phyloP scores from a whole-genome alignment of 805 yeast species.

The Sungouiozyma ichnusensis region DNA sequence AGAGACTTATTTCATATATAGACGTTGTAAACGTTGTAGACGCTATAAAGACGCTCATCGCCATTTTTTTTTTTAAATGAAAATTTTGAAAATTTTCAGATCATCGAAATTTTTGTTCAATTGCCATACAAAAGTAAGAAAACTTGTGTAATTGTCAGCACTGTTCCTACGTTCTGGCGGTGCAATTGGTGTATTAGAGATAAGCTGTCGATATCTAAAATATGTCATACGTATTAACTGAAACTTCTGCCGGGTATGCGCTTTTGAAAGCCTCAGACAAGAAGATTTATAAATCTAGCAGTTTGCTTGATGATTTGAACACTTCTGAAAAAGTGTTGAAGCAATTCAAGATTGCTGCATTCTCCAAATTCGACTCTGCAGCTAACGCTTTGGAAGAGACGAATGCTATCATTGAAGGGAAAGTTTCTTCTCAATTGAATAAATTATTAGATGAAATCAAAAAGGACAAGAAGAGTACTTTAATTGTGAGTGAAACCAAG shows the following conservation, averaged over 20 bases:
- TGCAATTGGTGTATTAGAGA: no score
- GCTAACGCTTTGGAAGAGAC: slow-evolving; percentile 95
- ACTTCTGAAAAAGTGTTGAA: slow-evolving; percentile 75
- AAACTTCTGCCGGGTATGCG: slow-evolving; percentile 98
- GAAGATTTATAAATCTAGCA: slow-evolving; percentile 80
- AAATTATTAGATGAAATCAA: slow-evolving; percentile 64
- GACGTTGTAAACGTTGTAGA: no score
- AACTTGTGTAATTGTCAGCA: no score
- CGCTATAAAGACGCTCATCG: no score
- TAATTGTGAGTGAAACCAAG: slow-evolving; percentile 90
- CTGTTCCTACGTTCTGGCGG: no score
- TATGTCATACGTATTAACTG: slow-evolving; percentile 88
- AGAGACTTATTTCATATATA: no score
- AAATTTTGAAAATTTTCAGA: no score
- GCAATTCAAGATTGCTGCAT: slow-evolving; percentile 89
- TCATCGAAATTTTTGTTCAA: no score
- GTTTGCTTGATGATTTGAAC: slow-evolving; percentile 66
- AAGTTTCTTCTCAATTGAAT: slow-evolving; percentile 77
- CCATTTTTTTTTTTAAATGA: no score
- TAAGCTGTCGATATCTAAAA: slow-evolving; percentile 26
- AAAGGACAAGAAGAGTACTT: slow-evolving; percentile 72
- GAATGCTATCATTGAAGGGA: slow-evolving; percentile 84
- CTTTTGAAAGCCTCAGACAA: slow-evolving; percentile 94
- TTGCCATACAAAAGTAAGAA: no score
- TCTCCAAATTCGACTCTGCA: slow-evolving; percentile 89